phyloP scores from a whole-genome alignment of 108 stramenopile species.

The Seminavis robusta region DNA sequence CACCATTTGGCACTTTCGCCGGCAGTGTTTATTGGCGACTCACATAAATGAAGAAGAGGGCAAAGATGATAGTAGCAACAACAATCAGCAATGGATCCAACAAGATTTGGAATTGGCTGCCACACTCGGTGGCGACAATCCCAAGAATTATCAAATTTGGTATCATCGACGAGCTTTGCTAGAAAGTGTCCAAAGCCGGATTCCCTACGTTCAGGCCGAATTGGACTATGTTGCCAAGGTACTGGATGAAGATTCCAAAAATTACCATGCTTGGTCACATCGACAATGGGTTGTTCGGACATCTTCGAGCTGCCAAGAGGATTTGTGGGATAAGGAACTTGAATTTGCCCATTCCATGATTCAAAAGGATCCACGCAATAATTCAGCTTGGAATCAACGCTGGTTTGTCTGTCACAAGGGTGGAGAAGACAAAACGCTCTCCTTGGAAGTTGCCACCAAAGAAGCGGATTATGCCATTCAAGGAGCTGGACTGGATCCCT shows the following conservation, averaged over 20 bases:
- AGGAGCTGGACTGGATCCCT: slow-evolving; percentile 64
- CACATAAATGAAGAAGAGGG: not conserved
- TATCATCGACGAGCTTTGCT: slow-evolving; percentile 94
- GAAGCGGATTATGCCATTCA: slow-evolving; percentile 61
- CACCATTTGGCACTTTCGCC: slow-evolving; percentile 95
- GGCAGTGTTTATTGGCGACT: slow-evolving; percentile 45
- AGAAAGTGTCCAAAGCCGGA: slow-evolving; percentile 40
- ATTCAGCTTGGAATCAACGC: slow-evolving; percentile 98
- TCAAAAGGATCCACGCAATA: slow-evolving; percentile 87
- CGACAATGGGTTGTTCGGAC: slow-evolving; percentile 87
- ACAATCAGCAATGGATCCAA: slow-evolving; percentile 18
- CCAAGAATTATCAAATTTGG: slow-evolving; percentile 99
- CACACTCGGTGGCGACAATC: slow-evolving; percentile 85
- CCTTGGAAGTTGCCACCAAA: slow-evolving; percentile 26
- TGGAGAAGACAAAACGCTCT: slow-evolving; percentile 21
- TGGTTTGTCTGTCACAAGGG: slow-evolving; percentile 89
- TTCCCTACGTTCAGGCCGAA: slow-evolving; percentile 41
- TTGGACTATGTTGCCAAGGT: slow-evolving; percentile 79
- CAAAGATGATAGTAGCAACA: slow-evolving; percentile 1
- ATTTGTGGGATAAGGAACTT: slow-evolving; percentile 73
- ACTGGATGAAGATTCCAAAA: slow-evolving; percentile 89
- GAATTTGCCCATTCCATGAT: slow-evolving; percentile 63
- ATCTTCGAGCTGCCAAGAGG: slow-evolving; percentile 39
- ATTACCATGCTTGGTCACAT: slow-evolving; percentile 98
- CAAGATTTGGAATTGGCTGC: slow-evolving; percentile 73